A percentile compares a stretch with the other conserved stretches of the same genome.
These are phyloP conservation scores for Zygosaccharomyces gambellarensis DNA, from an alignment of 805 yeast species.

Conservation along the genomic window DNA sequence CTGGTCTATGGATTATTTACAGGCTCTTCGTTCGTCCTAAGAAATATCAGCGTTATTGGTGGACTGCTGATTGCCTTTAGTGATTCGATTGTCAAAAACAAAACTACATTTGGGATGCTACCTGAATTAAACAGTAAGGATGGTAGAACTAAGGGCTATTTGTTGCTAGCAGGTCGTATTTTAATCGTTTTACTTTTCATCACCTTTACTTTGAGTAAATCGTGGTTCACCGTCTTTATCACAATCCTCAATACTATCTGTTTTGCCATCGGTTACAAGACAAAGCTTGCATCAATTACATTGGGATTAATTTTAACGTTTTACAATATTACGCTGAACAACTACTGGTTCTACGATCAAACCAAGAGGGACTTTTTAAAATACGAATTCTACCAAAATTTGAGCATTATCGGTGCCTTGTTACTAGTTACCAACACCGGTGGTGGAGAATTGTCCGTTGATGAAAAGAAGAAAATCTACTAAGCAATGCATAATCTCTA, in stretches of 20 bases:
- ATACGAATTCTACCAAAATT: slow-evolving; percentile 91
- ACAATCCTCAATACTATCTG: slow-evolving; percentile 69
- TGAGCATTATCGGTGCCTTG: slow-evolving; percentile 92
- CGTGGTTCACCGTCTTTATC: slow-evolving; percentile 62
- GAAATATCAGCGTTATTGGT: slow-evolving; percentile 87
- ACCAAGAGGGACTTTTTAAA: slow-evolving; percentile 79
- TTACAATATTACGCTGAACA: slow-evolving; percentile 76
- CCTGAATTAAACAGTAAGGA: slow-evolving; percentile 60
- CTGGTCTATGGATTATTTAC: slow-evolving; percentile 80
- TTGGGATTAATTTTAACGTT: slow-evolving; percentile 63
- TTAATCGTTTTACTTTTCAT: slow-evolving; percentile 78
- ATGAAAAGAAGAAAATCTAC: slow-evolving; percentile 91
- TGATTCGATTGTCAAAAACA: slow-evolving; percentile 76
- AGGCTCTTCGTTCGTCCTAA: slow-evolving; percentile 74
- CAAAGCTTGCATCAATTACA: slow-evolving; percentile 76
- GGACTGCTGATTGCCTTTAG: slow-evolving; percentile 84
- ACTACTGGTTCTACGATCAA: slow-evolving; percentile 76
- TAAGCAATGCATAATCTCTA: slow-evolving; percentile 29
- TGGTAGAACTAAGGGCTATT: slow-evolving; percentile 59
- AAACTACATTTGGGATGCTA: slow-evolving; percentile 47
- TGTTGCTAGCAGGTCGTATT: slow-evolving; percentile 81
- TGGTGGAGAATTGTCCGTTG: slow-evolving; percentile 90
- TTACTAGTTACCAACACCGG: slow-evolving; percentile 89
- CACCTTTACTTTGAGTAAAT: slow-evolving; percentile 73
- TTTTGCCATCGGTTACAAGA: slow-evolving; percentile 88